Evolutionary conservation across 768 basidiomycete genomes (phyloP).

Genomic region (Pleurotus salmoneostramineus): DNA sequence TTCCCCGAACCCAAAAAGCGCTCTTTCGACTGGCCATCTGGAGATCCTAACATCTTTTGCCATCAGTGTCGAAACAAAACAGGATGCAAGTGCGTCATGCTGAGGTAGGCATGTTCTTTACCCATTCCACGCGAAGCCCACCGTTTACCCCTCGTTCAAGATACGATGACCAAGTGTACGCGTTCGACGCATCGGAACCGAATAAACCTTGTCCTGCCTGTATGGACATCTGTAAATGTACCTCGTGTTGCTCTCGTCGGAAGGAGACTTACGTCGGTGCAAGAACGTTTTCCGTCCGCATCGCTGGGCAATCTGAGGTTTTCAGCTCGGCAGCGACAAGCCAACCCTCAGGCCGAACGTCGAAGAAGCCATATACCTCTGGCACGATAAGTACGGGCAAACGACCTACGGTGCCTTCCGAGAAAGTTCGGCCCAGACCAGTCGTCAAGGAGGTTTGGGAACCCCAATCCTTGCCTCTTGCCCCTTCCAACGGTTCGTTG

Average conservation of each 20-base stretch:
- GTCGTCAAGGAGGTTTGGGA: slow-evolving; percentile 14
- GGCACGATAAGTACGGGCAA: slow-evolving; percentile 27
- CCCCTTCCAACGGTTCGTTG: slow-evolving; percentile 11
- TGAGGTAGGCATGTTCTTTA: slow-evolving; percentile 13
- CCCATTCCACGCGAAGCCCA: neutral
- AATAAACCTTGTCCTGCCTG: slow-evolving; percentile 43
- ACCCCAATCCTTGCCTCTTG: slow-evolving; percentile 4
- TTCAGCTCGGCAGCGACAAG: neutral
- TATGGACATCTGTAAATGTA: slow-evolving; percentile 43
- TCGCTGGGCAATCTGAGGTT: neutral
- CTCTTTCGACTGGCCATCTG: neutral
- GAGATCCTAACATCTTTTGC: neutral
- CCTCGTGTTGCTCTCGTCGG: slow-evolving; percentile 23
- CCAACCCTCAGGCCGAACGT: neutral
- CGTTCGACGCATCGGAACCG: slow-evolving; percentile 14
- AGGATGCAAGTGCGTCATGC: slow-evolving; percentile 10
- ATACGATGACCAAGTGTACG: slow-evolving; percentile 18
- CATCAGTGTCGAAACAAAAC: slow-evolving; percentile 2
- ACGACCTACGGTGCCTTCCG: slow-evolving; percentile 39
- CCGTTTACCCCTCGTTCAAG: slow-evolving; percentile 12
- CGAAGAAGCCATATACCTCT: neutral
- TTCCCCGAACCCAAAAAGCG: neutral
- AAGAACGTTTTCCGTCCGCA: neutral
- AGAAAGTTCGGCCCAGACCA: slow-evolving; percentile 12
- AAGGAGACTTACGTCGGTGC: neutral